A percentile compares a stretch with the other conserved stretches of the same genome.
Conservation (phyloP, 306 rosid species). For the Cicer arietinum region DNA sequence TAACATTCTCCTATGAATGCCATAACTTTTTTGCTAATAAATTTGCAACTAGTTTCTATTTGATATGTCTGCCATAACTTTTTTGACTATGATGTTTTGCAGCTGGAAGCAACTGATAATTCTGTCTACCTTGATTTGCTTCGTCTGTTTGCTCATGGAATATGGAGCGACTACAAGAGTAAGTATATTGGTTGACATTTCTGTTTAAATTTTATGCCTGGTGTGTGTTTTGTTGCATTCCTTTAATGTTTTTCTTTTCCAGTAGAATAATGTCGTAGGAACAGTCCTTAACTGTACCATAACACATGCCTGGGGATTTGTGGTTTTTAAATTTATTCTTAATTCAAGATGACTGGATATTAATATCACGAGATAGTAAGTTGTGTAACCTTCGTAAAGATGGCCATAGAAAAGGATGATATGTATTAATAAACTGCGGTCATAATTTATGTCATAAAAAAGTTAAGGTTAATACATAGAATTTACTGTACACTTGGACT, state of each 20-base stretch:
- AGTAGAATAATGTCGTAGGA: slow-evolving; percentile 1
- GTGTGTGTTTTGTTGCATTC: not conserved
- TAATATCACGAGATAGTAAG: slow-evolving; percentile 4
- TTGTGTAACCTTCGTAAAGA: slow-evolving; percentile 1
- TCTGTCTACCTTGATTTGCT: slow-evolving; percentile 75
- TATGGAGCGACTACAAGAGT: slow-evolving; percentile 95
- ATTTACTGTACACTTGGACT: slow-evolving; percentile 4
- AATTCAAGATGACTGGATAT: not conserved
- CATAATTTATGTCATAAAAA: not conserved
- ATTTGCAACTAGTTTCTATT: not conserved
- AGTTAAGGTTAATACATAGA: not conserved
- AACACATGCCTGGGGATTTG: not conserved
- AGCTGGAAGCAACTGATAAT: slow-evolving; percentile 78
- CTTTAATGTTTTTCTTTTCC: not conserved
- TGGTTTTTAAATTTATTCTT: slow-evolving; percentile 14
- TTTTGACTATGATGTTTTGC: slow-evolving; percentile 42
- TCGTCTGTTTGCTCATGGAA: slow-evolving; percentile 88
- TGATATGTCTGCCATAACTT: not conserved
- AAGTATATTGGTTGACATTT: slow-evolving; percentile 42
- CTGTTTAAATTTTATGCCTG: not conserved
- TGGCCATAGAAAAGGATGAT: not conserved
- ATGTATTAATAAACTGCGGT: not conserved
- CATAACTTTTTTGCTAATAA: not conserved
- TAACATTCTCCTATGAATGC: not conserved
- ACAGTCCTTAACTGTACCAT: not conserved